A percentile compares a stretch with the other conserved stretches of the same genome.
These are phyloP conservation scores for Ascosphaera pollenicola DNA, from an alignment of 2,329 filamentous ascomycete species.

Conservation along the genomic window DNA sequence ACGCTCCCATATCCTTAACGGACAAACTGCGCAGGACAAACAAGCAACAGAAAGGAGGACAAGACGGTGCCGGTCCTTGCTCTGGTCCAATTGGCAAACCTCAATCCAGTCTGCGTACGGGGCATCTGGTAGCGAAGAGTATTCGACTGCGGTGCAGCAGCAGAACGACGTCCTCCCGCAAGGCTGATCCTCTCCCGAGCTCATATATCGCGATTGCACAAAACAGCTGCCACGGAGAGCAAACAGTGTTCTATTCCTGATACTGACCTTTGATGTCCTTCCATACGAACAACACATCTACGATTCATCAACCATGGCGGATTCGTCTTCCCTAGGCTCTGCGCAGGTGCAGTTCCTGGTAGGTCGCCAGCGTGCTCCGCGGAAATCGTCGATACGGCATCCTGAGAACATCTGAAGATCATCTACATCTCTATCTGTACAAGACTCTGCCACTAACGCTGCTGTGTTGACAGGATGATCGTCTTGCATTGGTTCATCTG, in stretches of 20 bases:
- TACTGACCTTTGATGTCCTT: too few relatives aligned
- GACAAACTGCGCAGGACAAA: too few relatives aligned
- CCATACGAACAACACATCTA: too few relatives aligned
- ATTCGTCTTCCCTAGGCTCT: constrained; percentile 3
- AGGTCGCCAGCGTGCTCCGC: neutral
- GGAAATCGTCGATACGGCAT: neutral
- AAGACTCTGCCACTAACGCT: neutral
- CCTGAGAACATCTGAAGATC: neutral
- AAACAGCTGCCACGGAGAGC: too few relatives aligned
- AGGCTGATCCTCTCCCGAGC: too few relatives aligned
- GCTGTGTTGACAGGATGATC: constrained; percentile 44
- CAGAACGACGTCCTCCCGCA: neutral
- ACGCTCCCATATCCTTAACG: too few relatives aligned
- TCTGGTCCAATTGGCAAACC: too few relatives aligned
- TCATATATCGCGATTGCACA: too few relatives aligned
- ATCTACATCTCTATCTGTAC: constrained; percentile 1
- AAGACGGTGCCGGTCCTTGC: too few relatives aligned
- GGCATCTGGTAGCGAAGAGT: neutral
- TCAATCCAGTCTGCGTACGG: too few relatives aligned
- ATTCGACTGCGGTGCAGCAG: neutral
- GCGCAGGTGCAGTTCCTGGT: constrained; percentile 6
- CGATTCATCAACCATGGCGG: constrained; percentile 1
- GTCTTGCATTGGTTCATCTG: constrained; percentile 75
- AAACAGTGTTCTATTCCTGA: too few relatives aligned
- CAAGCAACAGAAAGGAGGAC: too few relatives aligned